These are phyloP conservation scores for Rachicladosporium sp. DNA, from an alignment of 2,329 filamentous ascomycete genomes.

Conservation along the genomic window DNA sequence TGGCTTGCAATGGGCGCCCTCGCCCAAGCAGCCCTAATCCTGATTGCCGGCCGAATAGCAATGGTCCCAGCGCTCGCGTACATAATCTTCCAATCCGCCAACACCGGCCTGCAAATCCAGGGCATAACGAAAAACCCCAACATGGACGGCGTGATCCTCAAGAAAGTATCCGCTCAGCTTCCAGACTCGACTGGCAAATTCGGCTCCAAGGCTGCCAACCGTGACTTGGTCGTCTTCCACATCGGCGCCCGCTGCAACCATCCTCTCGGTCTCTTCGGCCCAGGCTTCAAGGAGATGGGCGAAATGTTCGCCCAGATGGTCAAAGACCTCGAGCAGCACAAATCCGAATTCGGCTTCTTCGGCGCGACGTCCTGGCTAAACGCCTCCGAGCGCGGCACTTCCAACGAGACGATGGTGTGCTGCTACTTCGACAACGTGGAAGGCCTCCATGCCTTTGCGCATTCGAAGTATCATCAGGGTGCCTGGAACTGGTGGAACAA, in stretches of 20 bases:
- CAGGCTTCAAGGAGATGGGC: conserved; percentile 30
- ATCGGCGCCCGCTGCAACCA: conserved; percentile 25
- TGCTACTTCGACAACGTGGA: conserved; percentile 43
- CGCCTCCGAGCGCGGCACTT: conserved; percentile 23
- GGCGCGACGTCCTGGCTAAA: conserved; percentile 31
- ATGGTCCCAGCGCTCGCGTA: conserved; percentile 23
- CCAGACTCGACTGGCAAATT: conserved; percentile 24
- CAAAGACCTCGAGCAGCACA: conserved; percentile 20
- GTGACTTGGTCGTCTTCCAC: conserved; percentile 27
- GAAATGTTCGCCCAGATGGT: conserved; percentile 30
- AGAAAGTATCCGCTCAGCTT: conserved; percentile 28
- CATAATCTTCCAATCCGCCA: conserved; percentile 23
- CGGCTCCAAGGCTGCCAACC: conserved; percentile 19
- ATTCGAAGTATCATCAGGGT: conserved; percentile 35
- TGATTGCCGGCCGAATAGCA: conserved; percentile 23
- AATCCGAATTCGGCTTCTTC: conserved; percentile 37
- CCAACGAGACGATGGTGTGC: conserved; percentile 31
- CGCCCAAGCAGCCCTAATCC: conserved; percentile 25
- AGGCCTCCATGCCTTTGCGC: conserved; percentile 42
- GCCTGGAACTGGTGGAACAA: conserved; percentile 40
- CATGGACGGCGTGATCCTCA: conserved; percentile 23
- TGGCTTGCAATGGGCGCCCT: conserved; percentile 31
- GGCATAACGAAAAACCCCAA: conserved; percentile 26
- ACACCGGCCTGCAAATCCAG: conserved; percentile 23
- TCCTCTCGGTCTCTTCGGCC: conserved; percentile 38